Percentiles rank a stretch among this genome's conserved stretches.
Evolutionary conservation across 116 monocot species (phyloP).

Genomic region (Cymodocea nodosa): DNA sequence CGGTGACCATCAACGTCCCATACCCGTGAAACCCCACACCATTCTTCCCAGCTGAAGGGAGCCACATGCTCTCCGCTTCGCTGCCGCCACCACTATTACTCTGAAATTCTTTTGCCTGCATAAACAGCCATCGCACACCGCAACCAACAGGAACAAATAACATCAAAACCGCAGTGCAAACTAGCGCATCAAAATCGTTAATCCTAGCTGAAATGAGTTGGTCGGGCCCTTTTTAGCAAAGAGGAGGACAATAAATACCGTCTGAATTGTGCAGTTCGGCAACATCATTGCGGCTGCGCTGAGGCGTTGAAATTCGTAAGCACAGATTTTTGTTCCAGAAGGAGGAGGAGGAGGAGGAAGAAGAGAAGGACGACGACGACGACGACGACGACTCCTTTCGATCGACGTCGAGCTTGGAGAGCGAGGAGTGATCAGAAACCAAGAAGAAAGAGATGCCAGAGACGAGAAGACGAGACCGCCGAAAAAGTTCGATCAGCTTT

Average conservation of each 20-base stretch:
- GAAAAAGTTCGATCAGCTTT: too few species aligned
- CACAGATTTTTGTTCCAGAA: neutral
- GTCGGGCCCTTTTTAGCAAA: neutral
- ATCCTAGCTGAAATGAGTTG: neutral
- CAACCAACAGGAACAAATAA: neutral
- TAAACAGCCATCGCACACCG: too few species aligned
- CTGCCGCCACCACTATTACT: neutral
- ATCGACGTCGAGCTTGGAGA: too few species aligned
- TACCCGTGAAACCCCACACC: conserved; percentile 2
- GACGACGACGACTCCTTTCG: too few species aligned
- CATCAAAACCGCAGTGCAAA: neutral
- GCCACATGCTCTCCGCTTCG: neutral
- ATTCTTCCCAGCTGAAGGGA: neutral
- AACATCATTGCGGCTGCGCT: neutral
- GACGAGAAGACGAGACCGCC: too few species aligned
- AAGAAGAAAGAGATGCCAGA: too few species aligned
- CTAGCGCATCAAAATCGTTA: too few species aligned
- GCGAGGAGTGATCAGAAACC: too few species aligned
- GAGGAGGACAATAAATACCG: too few species aligned
- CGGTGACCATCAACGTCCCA: conserved; percentile 11
- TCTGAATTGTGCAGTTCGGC: neutral
- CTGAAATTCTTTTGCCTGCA: neutral
- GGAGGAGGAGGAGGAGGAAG: neutral
- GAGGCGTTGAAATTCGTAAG: neutral
- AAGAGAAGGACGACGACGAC: neutral